phyloP scores from a whole-genome alignment of 305 asterid species.

The Fraxinus floribunda region DNA sequence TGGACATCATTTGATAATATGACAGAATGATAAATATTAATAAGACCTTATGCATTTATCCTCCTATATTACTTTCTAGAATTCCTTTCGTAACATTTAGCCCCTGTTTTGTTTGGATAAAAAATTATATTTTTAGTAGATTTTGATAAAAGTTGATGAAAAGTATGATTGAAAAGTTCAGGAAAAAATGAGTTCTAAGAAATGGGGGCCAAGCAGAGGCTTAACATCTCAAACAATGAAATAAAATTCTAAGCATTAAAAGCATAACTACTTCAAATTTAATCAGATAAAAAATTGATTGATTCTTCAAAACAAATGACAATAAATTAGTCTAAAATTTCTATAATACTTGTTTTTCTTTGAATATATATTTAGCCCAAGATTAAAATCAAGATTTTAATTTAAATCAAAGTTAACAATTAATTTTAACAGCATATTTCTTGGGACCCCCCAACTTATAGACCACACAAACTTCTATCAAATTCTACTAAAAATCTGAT shows the following conservation, averaged over 20 bases:
- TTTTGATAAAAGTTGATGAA: no score
- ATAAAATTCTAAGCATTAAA: not conserved
- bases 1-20: not conserved
- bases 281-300: not conserved
- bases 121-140: no score
- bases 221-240: slow-evolving; percentile 3
- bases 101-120: not conserved
- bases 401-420: no score
- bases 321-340: slow-evolving; percentile 1
- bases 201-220: not conserved
- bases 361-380: not conserved
- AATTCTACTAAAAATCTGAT: no score
- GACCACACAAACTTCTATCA: no score
- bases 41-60: not conserved
- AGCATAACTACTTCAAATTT: not conserved
- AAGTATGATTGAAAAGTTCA: no score
- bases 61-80: not conserved
- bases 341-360: not conserved
- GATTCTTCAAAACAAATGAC: not conserved
- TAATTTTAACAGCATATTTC: no score
- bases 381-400: no score
- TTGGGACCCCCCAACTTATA: no score
- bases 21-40: not conserved
- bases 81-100: not conserved
- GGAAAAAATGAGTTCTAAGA: no score